Evolutionary conservation across 2,329 filamentous ascomycete species (phyloP).

Genomic region (Phaeosphaeria sp.): DNA sequence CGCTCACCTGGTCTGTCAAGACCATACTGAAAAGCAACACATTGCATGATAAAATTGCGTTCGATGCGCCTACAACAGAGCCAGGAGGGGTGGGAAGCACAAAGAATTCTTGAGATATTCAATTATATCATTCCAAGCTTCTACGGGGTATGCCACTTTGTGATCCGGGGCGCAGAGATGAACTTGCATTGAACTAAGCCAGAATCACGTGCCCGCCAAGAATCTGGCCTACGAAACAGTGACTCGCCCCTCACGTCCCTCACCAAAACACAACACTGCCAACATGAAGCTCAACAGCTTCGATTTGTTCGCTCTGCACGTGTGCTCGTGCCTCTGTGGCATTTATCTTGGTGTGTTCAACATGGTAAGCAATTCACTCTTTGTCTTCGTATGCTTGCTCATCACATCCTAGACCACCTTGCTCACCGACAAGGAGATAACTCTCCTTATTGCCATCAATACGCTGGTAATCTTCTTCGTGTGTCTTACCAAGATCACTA

Average conservation of each 20-base stretch:
- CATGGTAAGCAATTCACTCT: constrained; percentile 5
- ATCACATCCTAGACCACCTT: constrained; percentile 5
- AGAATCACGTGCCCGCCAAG: background rate
- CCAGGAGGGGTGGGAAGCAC: too few relatives aligned
- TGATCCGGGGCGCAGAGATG: too few relatives aligned
- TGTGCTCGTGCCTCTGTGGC: constrained; percentile 13
- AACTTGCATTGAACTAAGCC: background rate
- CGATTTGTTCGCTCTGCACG: constrained; percentile 14
- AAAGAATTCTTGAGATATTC: too few relatives aligned
- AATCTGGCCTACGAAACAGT: background rate
- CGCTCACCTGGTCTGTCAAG: too few relatives aligned
- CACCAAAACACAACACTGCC: background rate
- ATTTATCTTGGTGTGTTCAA: constrained; percentile 5
- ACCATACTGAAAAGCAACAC: too few relatives aligned
- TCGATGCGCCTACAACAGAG: too few relatives aligned
- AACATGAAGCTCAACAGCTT: constrained; percentile 15
- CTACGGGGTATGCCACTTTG: too few relatives aligned
- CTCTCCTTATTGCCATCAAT: constrained; percentile 13
- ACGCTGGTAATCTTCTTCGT: constrained; percentile 1
- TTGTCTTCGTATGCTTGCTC: background rate
- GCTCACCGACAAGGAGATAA: constrained; percentile 14
- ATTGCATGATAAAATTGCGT: too few relatives aligned
- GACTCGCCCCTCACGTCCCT: background rate
- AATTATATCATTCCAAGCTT: too few relatives aligned
- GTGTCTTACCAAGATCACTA: constrained; percentile 1